Evolutionary conservation across 2,329 filamentous ascomycete genomes (phyloP), one percentile per base, ranked within the genome.

Genomic region (Eutypa lata): DNA sequence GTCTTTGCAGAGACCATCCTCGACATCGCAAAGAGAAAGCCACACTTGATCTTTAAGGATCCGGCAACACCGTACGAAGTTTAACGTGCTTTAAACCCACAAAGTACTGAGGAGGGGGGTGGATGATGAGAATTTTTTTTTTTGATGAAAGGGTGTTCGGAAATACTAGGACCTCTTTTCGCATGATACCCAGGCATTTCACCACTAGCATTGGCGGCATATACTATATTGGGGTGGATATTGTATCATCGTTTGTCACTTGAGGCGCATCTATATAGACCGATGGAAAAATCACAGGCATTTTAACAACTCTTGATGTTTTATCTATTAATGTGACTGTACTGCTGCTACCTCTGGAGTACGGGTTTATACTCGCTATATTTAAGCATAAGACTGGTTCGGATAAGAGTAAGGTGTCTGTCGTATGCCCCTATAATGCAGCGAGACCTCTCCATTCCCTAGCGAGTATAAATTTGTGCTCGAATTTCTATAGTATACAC

Each of bases 1-100:
- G 91, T 99, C 11, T 97, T 96, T 72, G 91, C 93, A 14, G 87
- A 91, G 70, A 96, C 92, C 0, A 90, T 99, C 45, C 74, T 99
- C 49, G 91, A 97, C 74, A 68, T 99, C 49, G 94, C 92, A 1
- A 87, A 88, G 71, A 78, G 93, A 68, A 96, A 96, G 71, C 94
- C 94, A 3, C 83, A 96, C 70, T 70, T 97, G 61, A 80, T 97
- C 38, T 96, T 97, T 68, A 87, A 84, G 14, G 71, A 82, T 47
- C 84, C 82, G 0, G 78, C 77, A 3, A 72, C 78, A 57, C 75
- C 84, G 28, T 90, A 89, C 66, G 73, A 76, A 55, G 71, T 79
- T 38, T 79, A 47, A 60, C 44, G 38, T 51, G 37, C 21, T 28
- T 49, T 24, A 40, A 52, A 43, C 16, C 40, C 44, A 45, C 53